Evolutionary conservation across 2,329 filamentous ascomycete species (phyloP), one percentile per base, ranked within the genome.

Genomic region (Aspergillus chevalieri): DNA sequence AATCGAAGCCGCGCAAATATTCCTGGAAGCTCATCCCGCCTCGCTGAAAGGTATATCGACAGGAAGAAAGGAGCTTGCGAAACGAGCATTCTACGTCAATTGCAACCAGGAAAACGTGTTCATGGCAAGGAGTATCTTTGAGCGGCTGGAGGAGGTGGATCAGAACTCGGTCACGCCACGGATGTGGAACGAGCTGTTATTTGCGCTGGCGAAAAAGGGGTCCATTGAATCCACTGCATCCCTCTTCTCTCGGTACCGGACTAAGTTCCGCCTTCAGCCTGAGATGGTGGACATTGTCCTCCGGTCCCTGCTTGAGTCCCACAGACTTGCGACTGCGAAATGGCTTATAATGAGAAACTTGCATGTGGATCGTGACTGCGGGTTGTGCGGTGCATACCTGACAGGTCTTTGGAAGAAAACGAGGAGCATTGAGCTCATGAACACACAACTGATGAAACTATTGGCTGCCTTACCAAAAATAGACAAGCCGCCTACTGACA

Each of bases 331-430:
- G 15, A 58, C 62, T 2, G 70, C 70, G n/a, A 69, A 70, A 44
- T 60, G 51, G 46, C 53, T 73, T 19, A 59, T 73, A 26, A 63
- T 65, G 34, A 54, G 60, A 12, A 60, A 64, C 41, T 49, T 72
- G 34, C 47, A 58, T 38, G 47, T 66, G 46, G 69, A 72, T 46
- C 47, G 55, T 4, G 58, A 64, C 30, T 69, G 68, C 47, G 63
- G 63, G 4, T 45, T 72, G 17, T 66, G 63, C 38, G 66, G 67
- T 26, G 60, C 67, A 12, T 73, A 66, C 51, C 62, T 73, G 17
- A 55, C 58, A 17, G 64, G 64, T 2, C 42, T 73, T 4, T 73
- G 70, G 69, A 67, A 62, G 51, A 73, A 70, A 51, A 68, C 68
- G 4, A 59, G 65, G 15, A 69, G 58, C 30, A 62, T 67, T 38